A percentile compares a stretch with the other conserved stretches of the same genome.
These are phyloP conservation scores for Hypoxylon trugodes DNA, from an alignment of 495 filamentous ascomycete species.

Conservation along the genomic window DNA sequence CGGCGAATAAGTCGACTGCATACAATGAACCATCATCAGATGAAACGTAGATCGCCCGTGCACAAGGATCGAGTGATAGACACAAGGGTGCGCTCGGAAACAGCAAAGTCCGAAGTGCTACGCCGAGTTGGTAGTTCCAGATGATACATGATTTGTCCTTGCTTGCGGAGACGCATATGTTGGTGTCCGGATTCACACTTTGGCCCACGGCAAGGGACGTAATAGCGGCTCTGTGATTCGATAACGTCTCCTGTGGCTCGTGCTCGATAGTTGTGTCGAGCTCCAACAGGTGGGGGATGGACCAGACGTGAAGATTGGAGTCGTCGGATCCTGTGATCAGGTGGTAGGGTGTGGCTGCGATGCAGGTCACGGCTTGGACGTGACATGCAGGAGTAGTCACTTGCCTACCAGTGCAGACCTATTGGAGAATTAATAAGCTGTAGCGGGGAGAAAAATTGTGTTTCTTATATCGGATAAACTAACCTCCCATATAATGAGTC, in stretches of 20 bases:
- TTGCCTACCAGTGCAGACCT: slow-evolving; percentile 87
- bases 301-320: slow-evolving; percentile 91
- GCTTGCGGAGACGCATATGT: slow-evolving; percentile 79
- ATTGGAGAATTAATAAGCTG: slow-evolving; percentile 19
- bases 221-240: slow-evolving; percentile 82
- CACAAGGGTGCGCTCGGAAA: slow-evolving; percentile 76
- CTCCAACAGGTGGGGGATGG: slow-evolving; percentile 73
- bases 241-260: slow-evolving; percentile 72
- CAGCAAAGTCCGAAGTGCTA: slow-evolving; percentile 78
- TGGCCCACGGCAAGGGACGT: slow-evolving; percentile 73
- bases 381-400: slow-evolving; percentile 88
- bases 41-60: slow-evolving; percentile 81
- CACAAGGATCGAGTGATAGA: slow-evolving; percentile 80
- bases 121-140: slow-evolving; percentile 88
- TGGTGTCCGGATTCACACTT: slow-evolving; percentile 67
- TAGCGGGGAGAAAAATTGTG: slow-evolving; percentile 13
- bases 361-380: slow-evolving; percentile 81
- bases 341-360: slow-evolving; percentile 77
- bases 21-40: slow-evolving; percentile 87
- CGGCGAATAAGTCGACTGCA: slow-evolving; percentile 75
- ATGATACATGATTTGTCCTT: slow-evolving; percentile 83
- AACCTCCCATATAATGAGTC: slow-evolving; percentile 94
- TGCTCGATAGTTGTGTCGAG: slow-evolving; percentile 59
- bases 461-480: slow-evolving; percentile 19
- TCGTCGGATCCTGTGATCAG: slow-evolving; percentile 89